Evolutionary conservation across 176 grass and related monocot species (phyloP), one percentile per base, ranked within the genome.

Genomic region (Aegilops bicornis): DNA sequence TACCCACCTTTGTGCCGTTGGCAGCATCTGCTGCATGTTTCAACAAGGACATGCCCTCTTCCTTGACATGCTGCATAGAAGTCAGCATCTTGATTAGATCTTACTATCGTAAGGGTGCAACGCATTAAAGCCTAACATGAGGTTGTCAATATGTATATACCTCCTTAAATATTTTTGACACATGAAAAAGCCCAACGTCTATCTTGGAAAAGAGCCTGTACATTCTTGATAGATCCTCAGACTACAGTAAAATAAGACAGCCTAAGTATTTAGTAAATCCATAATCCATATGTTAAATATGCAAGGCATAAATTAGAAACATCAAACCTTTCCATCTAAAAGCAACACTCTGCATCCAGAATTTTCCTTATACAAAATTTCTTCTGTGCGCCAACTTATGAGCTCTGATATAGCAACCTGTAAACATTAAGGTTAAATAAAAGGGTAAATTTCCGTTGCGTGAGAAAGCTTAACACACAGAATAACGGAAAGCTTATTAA

Each of bases 191-290:
- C 32, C 90, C 88, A 22, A 22, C 77, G 29, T 72, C 92, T 69
- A 91, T 82, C 82, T 69, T 94, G 27, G 86, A 89, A 68, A 97
- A 97, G 40, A 97, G 92, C n/a, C 90, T 91, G 58, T 89, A 94
- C 90, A 97, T 92, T 75, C 95, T 92, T 47, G 92, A 91, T 16
- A 97, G 82, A 54, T 94, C 95, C 20, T 91, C 88, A 0, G 84
- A 86, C 95, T 94, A 70, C 39, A 82, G 76, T n/a, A 61, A 47
- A 37, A 73, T 63, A 64, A 37, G 22, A 59, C 63, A 2, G 33
- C 15, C 64, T 14, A 48, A 52, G 50, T 30, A 50, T 14, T 70
- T 11, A 58, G 7, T 39, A 64, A 37, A 83, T 10, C 20, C 23
- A 32, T 5, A 32, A 24, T 78, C 10, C 50, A 7, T 10, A 35